Evolutionary conservation across 331 rosid genomes (phyloP).

Genomic region (Acacia pycnantha): DNA sequence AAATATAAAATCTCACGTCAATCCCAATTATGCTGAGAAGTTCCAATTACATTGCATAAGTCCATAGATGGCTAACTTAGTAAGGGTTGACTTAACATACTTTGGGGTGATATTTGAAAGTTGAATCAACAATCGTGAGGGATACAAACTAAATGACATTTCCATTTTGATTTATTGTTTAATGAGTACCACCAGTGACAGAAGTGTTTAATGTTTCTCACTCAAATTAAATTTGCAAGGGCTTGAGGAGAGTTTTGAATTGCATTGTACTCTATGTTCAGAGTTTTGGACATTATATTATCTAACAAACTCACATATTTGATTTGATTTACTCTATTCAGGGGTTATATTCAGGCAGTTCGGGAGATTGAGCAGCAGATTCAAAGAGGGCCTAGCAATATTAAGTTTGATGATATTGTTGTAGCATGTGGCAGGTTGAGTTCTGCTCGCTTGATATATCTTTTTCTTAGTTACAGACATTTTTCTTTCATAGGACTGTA

Average conservation of each 20-base stretch:
- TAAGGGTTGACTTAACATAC: not conserved
- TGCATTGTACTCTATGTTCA: slow-evolving; percentile 20
- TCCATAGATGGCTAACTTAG: not conserved
- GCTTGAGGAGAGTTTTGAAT: slow-evolving; percentile 5
- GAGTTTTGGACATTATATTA: not conserved
- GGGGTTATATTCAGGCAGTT: slow-evolving; percentile 88
- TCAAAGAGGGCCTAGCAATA: slow-evolving; percentile 41
- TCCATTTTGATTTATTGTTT: not conserved
- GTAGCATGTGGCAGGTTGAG: slow-evolving; percentile 90
- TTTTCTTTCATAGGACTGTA: slow-evolving; percentile 10
- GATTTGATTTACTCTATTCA: slow-evolving; percentile 33
- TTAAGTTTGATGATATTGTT: slow-evolving; percentile 86
- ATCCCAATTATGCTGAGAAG: not conserved
- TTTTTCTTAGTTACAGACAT: slow-evolving; percentile 15
- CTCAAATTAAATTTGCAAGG: slow-evolving; percentile 4
- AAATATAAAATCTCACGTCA: not conserved
- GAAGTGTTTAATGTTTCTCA: not conserved
- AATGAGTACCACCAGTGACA: not conserved
- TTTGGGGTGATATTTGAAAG: not conserved
- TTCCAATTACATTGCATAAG: not conserved
- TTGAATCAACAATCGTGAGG: not conserved
- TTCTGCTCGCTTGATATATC: slow-evolving; percentile 31
- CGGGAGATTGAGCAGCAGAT: slow-evolving; percentile 83
- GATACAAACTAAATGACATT: not conserved
- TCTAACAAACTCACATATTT: slow-evolving; percentile 11